A percentile compares a stretch with the other conserved stretches of the same genome.
These are phyloP conservation scores for Aegle marmelos DNA, from an alignment of 345 rosid genomes.

Conservation along the genomic window DNA sequence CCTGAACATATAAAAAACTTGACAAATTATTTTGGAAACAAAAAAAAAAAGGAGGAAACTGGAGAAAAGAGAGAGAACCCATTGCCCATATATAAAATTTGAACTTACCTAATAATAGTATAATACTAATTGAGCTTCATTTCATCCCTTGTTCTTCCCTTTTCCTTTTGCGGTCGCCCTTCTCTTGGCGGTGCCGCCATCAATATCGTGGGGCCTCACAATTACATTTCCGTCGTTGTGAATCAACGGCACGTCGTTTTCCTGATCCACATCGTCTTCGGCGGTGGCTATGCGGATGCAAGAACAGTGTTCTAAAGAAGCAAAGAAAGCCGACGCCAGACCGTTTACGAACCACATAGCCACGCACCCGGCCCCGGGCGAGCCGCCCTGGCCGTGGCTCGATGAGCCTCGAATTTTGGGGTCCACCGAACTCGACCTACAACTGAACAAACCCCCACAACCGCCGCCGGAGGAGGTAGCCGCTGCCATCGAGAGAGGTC, in stretches of 20 bases:
- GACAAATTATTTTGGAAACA: too few relatives aligned
- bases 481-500: conserved; percentile 9
- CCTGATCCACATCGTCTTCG: conserved; percentile 45
- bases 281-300: conserved; percentile 58
- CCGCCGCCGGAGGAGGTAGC: conserved; percentile 31
- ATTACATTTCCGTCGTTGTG: conserved; percentile 38
- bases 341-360: conserved; percentile 67
- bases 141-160: conserved; percentile 23
- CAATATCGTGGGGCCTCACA: conserved; percentile 17
- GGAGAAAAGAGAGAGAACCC: too few relatives aligned
- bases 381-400: conserved; percentile 25
- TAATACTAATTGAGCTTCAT: neutral
- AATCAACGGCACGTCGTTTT: conserved; percentile 50
- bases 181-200: conserved; percentile 19
- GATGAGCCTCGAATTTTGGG: conserved; percentile 25
- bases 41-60: rapidly evolving
- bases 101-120: too few relatives aligned
- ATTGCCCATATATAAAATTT: too few relatives aligned
- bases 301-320: conserved; percentile 56
- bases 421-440: conserved; percentile 29
- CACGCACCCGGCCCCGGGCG: conserved; percentile 44
- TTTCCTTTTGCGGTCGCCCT: conserved; percentile 18
- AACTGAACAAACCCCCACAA: conserved; percentile 32
- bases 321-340: conserved; percentile 51
- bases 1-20: too few relatives aligned